Base-by-base conservation (phyloP, 176 grass and related monocot species). In the Ananas comosus region DNA sequence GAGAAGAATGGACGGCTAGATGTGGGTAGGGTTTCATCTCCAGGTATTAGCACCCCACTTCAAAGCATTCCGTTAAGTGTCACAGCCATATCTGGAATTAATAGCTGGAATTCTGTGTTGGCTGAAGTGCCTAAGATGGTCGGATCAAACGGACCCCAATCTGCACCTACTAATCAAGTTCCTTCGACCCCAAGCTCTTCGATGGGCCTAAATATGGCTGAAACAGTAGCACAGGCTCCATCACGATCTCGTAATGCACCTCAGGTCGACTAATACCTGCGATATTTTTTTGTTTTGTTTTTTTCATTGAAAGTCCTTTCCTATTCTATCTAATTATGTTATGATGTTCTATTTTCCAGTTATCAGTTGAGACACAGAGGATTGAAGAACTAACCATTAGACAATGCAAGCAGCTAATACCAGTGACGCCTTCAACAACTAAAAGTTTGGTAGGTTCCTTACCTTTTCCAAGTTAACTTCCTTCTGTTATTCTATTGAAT, bases 381-480 rank as follows among this genome's bases (percentile, higher is more conserved):
- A 76, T 76, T 64, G 83, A 85, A 14, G 83, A 80, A 63, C 72
- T 75, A 27, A 76, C 67, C 48, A 25, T 76, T 63, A 71, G 63
- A 63, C 72, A 85, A 68, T 85, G 68, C 68, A 80, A 76, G 51
- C 78, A 85, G 51, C 68, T 85, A 21, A 85, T 85, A 76, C 83
- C 83, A 2, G 13, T 85, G 51, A 85, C 83, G 25, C 77, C 77
- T 76, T 71, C 77, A 29, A 48, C 70, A 49, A 64, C 76, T 61
- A 85, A 85, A 80, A 69, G 27, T 75, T 76, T 12, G 51, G 83
- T 85, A 85, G 29, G 49, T 19, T 52, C 53, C 64, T 14, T n/a
- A 27, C 9, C 10, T 64, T 53, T 72, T 25, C 74, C 70, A 16
- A 50, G 49, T 12, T 49, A 25, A 64, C 33, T 11, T 13, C 64